These are phyloP conservation scores for Fagopyrum tataricum DNA, from an alignment of 148 eudicot species.

Conservation along the genomic window DNA sequence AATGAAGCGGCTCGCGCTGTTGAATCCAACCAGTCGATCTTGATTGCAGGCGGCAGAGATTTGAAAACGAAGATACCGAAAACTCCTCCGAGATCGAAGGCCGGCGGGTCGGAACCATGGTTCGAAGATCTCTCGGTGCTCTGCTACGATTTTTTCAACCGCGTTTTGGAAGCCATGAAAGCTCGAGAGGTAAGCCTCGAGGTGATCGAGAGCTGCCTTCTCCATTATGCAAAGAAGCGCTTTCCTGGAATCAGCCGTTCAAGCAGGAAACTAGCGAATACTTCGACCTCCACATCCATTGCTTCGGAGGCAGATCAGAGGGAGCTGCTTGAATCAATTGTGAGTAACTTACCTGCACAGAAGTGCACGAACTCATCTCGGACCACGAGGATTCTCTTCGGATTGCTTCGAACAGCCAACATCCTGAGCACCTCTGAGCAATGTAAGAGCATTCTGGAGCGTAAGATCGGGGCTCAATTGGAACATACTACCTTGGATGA, in stretches of 20 bases:
- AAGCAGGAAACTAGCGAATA: conserved; percentile 30
- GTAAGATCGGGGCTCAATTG: conserved; percentile 65
- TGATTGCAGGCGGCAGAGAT: neutral
- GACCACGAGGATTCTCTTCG: conserved; percentile 45
- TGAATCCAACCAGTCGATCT: neutral
- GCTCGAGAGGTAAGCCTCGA: conserved; percentile 42
- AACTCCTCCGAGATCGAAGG: neutral
- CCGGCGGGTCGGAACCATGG: conserved; percentile 38
- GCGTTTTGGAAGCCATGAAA: conserved; percentile 54
- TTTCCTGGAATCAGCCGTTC: conserved; percentile 72
- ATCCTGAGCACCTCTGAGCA: conserved; percentile 48
- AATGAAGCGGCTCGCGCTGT: conserved; percentile 22
- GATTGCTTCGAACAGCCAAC: conserved; percentile 67
- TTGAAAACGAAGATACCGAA: neutral
- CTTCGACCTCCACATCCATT: conserved; percentile 36
- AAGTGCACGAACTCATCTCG: conserved; percentile 35
- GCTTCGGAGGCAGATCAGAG: conserved; percentile 71
- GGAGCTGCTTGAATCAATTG: conserved; percentile 54
- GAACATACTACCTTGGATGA: conserved; percentile 82
- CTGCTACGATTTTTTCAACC: conserved; percentile 40
- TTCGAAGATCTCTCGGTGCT: conserved; percentile 57
- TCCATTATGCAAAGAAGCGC: conserved; percentile 49
- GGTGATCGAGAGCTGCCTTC: conserved; percentile 62
- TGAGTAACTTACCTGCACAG: conserved; percentile 40
- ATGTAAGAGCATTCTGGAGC: conserved; percentile 49